Conservation (phyloP, 805 yeast species). For the Lipomyces kockii region DNA sequence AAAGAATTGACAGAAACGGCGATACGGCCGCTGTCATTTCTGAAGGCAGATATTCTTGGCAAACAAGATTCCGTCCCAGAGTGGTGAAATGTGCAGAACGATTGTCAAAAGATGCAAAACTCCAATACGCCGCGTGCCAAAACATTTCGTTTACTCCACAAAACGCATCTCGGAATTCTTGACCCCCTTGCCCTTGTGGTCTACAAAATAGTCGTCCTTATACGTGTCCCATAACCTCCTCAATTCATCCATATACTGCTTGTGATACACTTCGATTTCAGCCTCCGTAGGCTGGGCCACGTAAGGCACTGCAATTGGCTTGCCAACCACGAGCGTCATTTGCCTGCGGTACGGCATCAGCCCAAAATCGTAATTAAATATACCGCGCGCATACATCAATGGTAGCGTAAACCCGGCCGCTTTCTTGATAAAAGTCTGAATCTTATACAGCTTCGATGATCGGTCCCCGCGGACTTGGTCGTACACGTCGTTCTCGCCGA, state of each 20-base stretch:
- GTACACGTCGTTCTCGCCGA: constrained; percentile 81
- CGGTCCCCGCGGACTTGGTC: constrained; percentile 54
- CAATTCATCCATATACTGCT: constrained; percentile 67
- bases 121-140: not conserved
- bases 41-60: not conserved
- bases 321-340: constrained; percentile 63
- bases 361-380: constrained; percentile 92
- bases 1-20: not conserved
- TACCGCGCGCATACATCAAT: constrained; percentile 86
- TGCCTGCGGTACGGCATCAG: constrained; percentile 83
- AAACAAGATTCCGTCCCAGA: not conserved
- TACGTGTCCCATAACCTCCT: constrained; percentile 67
- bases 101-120: not conserved
- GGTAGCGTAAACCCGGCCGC: constrained; percentile 85
- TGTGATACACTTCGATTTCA: constrained; percentile 72
- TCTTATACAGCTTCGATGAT: constrained; percentile 54
- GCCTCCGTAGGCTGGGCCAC: constrained; percentile 52
- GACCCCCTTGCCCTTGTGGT: constrained; percentile 30
- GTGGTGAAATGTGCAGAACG: not conserved
- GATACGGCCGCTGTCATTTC: not conserved
- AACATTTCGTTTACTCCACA: constrained; percentile 29
- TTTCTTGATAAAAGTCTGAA: constrained; percentile 75
- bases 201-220: constrained; percentile 53
- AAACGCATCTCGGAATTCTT: constrained; percentile 29
- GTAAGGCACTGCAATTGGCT: constrained; percentile 54